Evolutionary conservation across 2,329 filamentous ascomycete species (phyloP).

Genomic region (Trichoderma atroviride): DNA sequence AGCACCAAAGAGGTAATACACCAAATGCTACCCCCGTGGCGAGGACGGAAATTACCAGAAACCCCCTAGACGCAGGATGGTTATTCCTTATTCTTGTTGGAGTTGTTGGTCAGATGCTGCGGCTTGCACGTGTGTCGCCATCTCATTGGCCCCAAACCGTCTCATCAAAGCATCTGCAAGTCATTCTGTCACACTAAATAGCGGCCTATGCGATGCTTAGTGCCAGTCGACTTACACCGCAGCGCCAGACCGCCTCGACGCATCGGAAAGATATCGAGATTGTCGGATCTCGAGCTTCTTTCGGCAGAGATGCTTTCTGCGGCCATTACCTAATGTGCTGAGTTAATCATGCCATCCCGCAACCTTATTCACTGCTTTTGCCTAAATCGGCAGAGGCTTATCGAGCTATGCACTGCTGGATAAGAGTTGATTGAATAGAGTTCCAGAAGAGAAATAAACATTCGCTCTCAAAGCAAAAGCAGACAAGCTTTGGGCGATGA

Average conservation of each 20-base stretch:
- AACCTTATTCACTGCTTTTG: not conserved
- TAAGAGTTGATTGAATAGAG: not conserved
- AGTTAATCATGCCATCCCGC: not conserved
- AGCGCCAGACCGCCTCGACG: not conserved
- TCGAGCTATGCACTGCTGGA: not conserved
- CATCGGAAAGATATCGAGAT: not conserved
- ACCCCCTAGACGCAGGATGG: not conserved
- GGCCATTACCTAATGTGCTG: not conserved
- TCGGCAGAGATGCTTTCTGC: not conserved
- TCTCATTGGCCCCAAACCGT: not conserved
- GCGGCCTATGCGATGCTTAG: not conserved
- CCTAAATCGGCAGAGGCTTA: not conserved
- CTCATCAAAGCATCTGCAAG: not conserved
- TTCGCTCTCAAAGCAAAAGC: not conserved
- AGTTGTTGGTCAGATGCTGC: not conserved
- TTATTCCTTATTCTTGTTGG: not conserved
- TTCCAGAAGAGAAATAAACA: not conserved
- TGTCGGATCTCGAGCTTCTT: not conserved
- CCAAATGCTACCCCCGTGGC: too few relatives aligned
- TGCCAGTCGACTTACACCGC: not conserved
- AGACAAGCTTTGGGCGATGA: not conserved
- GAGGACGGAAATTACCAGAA: not conserved
- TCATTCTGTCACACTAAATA: constrained; percentile 1
- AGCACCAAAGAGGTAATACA: too few relatives aligned
- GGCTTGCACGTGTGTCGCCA: constrained; percentile 4